phyloP scores from a whole-genome alignment of 1,284 basidiomycete genomes.

The Filobasidium uniguttulatum region DNA sequence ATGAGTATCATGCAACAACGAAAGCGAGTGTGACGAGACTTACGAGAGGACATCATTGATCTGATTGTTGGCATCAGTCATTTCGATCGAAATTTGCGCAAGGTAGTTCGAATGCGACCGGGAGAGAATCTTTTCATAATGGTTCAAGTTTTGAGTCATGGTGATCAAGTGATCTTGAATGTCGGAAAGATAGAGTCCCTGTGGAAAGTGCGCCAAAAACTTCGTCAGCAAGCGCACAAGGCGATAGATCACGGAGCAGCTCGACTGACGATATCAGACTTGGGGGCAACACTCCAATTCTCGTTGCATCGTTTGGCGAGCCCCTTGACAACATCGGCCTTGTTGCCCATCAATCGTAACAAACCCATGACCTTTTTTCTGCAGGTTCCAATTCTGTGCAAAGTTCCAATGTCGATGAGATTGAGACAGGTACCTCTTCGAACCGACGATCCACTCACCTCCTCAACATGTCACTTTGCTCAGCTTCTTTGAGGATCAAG shows the following conservation, averaged over 20 bases:
- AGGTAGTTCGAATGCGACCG: conserved; percentile 99
- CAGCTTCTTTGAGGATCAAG: conserved; percentile 78
- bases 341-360: conserved; percentile 88
- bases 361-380: conserved; percentile 99
- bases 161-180: conserved; percentile 97
- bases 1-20: background rate
- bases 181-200: conserved; percentile 89
- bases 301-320: conserved; percentile 94
- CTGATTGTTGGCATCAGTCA: conserved; percentile 99
- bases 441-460: conserved; percentile 33
- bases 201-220: conserved; percentile 4
- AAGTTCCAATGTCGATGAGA: background rate
- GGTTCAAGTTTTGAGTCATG: conserved; percentile 98
- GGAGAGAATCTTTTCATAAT: conserved; percentile 97
- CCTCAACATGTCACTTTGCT: conserved; percentile 65
- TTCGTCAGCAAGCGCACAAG: background rate
- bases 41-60: conserved; percentile 85
- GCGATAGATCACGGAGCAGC: background rate
- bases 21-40: conserved; percentile 4
- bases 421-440: background rate
- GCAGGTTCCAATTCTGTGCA: conserved; percentile 79
- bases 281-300: conserved; percentile 96
- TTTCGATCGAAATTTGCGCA: conserved; percentile 95
- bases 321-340: conserved; percentile 98
- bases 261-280: conserved; percentile 78